phyloP scores from a whole-genome alignment of 306 rosid species.

The Leucaena leucocephala region DNA sequence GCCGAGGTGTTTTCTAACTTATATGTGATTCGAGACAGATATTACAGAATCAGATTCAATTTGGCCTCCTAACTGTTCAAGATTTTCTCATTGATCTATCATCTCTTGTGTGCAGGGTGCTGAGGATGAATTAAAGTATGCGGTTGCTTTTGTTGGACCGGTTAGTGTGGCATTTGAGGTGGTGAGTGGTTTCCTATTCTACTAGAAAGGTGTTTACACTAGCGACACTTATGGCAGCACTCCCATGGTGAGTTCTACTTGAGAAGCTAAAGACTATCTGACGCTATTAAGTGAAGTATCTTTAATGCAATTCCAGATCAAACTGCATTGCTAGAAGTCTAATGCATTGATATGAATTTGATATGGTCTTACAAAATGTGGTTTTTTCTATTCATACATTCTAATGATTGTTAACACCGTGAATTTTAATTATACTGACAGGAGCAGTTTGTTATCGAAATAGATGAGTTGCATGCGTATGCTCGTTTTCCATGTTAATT shows the following conservation, averaged over 20 bases:
- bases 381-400: not conserved
- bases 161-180: conserved; percentile 94
- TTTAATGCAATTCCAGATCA: conserved; percentile 6
- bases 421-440: not conserved
- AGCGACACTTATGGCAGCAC: conserved; percentile 69
- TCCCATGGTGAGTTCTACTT: conserved; percentile 60
- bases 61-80: not conserved
- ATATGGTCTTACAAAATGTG: conserved; percentile 5
- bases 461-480: conserved; percentile 14
- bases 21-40: conserved; percentile 23
- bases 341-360: not conserved
- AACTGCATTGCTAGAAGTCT: conserved; percentile 13
- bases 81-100: conserved; percentile 24
- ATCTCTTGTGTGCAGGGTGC: conserved; percentile 64
- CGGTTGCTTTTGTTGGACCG: conserved; percentile 83
- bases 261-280: conserved; percentile 10
- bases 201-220: conserved; percentile 80
- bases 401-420: not conserved
- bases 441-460: not conserved
- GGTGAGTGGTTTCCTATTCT: conserved; percentile 54
- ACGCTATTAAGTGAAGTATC: conserved; percentile 11
- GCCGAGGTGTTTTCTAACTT: conserved; percentile 7
- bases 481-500: conserved; percentile 3
- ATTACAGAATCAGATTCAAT: conserved; percentile 26
- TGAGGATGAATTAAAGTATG: conserved; percentile 89